Evolutionary conservation across 75 land plant species (phyloP), one percentile per base, ranked within the genome.

Genomic region (Selaginella tamariscina): DNA sequence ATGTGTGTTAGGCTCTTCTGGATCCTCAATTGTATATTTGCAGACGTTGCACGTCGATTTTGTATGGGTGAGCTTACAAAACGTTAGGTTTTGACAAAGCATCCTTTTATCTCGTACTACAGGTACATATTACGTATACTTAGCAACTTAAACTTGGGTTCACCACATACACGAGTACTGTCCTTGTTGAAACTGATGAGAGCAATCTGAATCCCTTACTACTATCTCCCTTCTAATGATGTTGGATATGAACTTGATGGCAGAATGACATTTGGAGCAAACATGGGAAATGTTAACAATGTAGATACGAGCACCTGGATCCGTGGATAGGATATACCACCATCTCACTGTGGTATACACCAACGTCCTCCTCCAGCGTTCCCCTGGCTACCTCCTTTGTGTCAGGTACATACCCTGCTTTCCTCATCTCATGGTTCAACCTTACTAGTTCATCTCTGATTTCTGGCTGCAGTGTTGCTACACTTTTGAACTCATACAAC

Each of bases 111-210:
- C n/a, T n/a, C n/a, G n/a, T n/a, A n/a, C n/a, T n/a, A n/a, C n/a
- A n/a, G n/a, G n/a, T n/a, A n/a, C n/a, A n/a, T n/a, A n/a, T n/a
- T n/a, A n/a, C n/a, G n/a, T n/a, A n/a, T n/a, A n/a, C n/a, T 39
- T 15, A 15, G 15, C 49, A 39, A 39, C 49, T 39, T 39, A 5
- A 39, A 5, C 49, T 5, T 5, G 5, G 49, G 49, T 39, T 15
- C 15, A n/a, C n/a, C n/a, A n/a, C n/a, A 5, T 39, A 39, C 49
- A 39, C 11, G 49, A 39, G 49, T 15, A 68, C n/a, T 15, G 11
- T 30, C 28, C 67, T 24, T 68, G 9, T 1, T 64, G 23, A 15
- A 56, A 68, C 22, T 56, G 69, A 24, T 68, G 66, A n/a, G 21
- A 62, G 27, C 27, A 64, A 15, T 0, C 20, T 8, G 1, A 13